Base-by-base conservation (phyloP, 345 rosid species). In the Bruguiera gymnorhiza region DNA sequence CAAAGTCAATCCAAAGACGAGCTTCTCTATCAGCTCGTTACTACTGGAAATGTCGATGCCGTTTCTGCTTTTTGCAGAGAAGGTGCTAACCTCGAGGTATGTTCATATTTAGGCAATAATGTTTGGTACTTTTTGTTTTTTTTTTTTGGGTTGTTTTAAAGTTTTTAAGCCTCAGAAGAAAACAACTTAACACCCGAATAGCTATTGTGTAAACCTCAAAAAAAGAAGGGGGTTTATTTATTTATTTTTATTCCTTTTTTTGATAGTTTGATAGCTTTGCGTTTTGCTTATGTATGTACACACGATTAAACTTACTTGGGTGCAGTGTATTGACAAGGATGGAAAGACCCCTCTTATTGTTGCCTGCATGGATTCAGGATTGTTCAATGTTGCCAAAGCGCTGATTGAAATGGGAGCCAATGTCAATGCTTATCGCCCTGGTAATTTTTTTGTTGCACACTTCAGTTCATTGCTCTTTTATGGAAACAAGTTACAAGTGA, bases 361-460 rank as follows among this genome's bases (percentile, higher is more conserved):
- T 52, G 84, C 88, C 20, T 78, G 86, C 68, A 68, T 69, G 73
- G 70, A 73, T 60, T 60, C 74, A 21, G 70, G 67, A 48, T 54
- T 73, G 39, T 63, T 58, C 36, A 60, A 73, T 68, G 81, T 77
- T 59, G 81, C 77, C 51, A 58, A 26, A 54, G 54, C 68, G 59
- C 43, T 77, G 73, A 73, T 77, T 69, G 63, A 77, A 72, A 16
- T 77, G 63, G 81, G 77, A 0, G 88, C 97, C 29, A 87, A 92
- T 68, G 89, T 86, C 58, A 87, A 92, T 80, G 91, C 93, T 52
- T 92, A 95, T 80, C 97, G 96, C 53, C 97, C 97, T 24, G 94
- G 98, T 95, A 75, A 18, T 31, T 66, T 59, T 21, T 31, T 56
- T 39, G 24, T 26, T 26, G 29, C 5, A 3, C 18, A 43, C 50